Base-by-base conservation (phyloP, 2,329 filamentous ascomycete genomes). In the Harringtonia lauricola region DNA sequence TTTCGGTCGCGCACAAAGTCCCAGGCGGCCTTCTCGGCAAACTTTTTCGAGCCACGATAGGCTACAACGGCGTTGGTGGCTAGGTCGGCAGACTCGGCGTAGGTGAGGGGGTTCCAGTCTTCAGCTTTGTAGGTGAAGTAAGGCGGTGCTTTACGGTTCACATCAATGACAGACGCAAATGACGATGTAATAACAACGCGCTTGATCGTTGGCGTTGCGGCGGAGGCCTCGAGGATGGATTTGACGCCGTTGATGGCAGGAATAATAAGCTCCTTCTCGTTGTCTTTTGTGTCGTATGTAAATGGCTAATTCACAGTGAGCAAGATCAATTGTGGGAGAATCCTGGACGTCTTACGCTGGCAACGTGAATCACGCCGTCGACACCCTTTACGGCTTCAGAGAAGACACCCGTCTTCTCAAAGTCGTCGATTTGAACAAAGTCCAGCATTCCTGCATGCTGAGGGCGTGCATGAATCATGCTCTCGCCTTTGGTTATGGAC, bases 21-120 rank as follows among this genome's bases (percentile, higher is more conserved):
- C 72, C 72, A 76, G 0, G 69, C 70, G 0, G 71, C 65, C 44
- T 60, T 61, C 61, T 77, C 73, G 37, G 73, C 72, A 3, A 70
- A 62, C 39, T 64, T 71, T 62, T 76, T 76, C 54, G 69, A 72
- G 6, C 68, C 71, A 45, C 70, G 68, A 62, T 78, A 78, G 31
- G 67, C 68, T 14, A 49, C 41, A 61, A 55, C 39, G 7, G 47
- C 36, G 17, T 13, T 38, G 3, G 62, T 65, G 7, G 63, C 54
- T 2, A 61, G 60, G 24, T 57, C 56, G 36, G 56, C 54, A 22
- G 70, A 57, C 43, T 74, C 64, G 21, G 64, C 64, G 43, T 67
- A 61, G 2, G 65, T 70, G 31, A 66, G 63, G 1, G 71, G 70
- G 61, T 76, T 77, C 72, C 73, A 77, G 45, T 67, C 65, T 47